These are phyloP conservation scores for Yamadazyma diddensiae DNA, from an alignment of 1,139 yeast species.

Conservation along the genomic window DNA sequence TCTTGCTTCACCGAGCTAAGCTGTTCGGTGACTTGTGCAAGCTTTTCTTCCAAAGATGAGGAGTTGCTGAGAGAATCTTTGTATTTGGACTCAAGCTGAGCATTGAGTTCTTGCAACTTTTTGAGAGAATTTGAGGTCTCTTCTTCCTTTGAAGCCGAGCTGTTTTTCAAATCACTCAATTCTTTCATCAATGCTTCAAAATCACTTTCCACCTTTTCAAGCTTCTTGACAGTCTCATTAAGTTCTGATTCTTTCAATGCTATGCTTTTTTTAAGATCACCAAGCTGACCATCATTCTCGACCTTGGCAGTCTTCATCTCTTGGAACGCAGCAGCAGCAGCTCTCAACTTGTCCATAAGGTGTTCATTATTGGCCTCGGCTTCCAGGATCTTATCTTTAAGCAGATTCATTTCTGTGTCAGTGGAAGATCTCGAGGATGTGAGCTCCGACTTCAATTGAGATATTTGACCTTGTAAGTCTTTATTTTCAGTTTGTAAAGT, in stretches of 20 bases:
- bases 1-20: too few relatives aligned
- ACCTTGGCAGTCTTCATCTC: conserved; percentile 30
- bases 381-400: conserved; percentile 25
- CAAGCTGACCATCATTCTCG: conserved; percentile 11
- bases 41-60: background rate
- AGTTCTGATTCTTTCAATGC: conserved; percentile 3
- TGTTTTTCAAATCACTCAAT: conserved; percentile 1
- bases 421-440: conserved; percentile 12
- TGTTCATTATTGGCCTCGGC: conserved; percentile 34
- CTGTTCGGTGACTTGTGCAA: too few relatives aligned
- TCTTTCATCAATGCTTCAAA: conserved; percentile 6
- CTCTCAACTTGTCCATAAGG: conserved; percentile 42
- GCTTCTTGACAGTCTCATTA: background rate
- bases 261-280: conserved; percentile 2
- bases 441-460: conserved; percentile 19
- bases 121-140: background rate
- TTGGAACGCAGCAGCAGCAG: conserved; percentile 47
- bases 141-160: conserved; percentile 2
- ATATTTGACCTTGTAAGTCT: conserved; percentile 21
- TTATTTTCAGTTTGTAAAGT: conserved; percentile 22
- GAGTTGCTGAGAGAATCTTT: too few relatives aligned
- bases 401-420: conserved; percentile 18
- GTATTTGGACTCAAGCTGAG: conserved; percentile 9
- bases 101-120: conserved; percentile 5
- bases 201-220: conserved; percentile 2